phyloP scores from a whole-genome alignment of 768 basidiomycete genomes.

The Hemileccinum rubropunctum region DNA sequence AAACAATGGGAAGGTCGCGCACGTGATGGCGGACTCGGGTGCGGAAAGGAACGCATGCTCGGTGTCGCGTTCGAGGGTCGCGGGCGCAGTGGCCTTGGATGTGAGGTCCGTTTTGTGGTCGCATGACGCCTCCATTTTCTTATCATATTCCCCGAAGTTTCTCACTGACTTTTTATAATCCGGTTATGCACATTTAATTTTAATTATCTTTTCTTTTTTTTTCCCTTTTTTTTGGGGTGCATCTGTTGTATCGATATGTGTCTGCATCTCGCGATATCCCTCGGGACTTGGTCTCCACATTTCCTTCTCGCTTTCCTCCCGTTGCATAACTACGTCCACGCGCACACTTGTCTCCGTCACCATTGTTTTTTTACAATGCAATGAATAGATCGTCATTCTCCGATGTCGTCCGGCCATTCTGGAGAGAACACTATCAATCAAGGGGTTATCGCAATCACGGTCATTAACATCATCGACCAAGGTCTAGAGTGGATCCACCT shows the following conservation, averaged over 20 bases:
- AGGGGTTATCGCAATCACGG: conserved; percentile 6
- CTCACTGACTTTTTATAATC: conserved; percentile 20
- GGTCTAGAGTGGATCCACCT: conserved; percentile 37
- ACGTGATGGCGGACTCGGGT: conserved; percentile 48
- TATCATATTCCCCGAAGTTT: conserved; percentile 8
- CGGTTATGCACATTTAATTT: conserved; percentile 32
- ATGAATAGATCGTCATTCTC: conserved; percentile 15
- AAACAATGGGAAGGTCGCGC: conserved; percentile 47
- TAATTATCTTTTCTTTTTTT: conserved; percentile 19
- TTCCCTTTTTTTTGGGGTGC: conserved; percentile 5
- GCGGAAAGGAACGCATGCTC: conserved; percentile 57
- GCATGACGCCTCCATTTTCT: conserved; percentile 16
- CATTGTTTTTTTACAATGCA: conserved; percentile 1
- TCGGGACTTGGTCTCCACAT: not conserved
- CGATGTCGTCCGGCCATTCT: not conserved
- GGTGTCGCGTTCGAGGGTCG: conserved; percentile 60
- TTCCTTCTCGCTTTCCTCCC: not conserved
- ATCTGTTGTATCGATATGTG: conserved; percentile 27
- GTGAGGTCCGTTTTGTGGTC: conserved; percentile 37
- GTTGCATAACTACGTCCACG: conserved; percentile 1
- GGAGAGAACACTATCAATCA: not conserved
- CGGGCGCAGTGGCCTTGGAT: conserved; percentile 50
- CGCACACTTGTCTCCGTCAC: too few relatives aligned
- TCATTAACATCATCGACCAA: conserved; percentile 32
- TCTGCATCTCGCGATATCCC: conserved; percentile 23